phyloP scores from a whole-genome alignment of 2,329 filamentous ascomycete species.

The Penicillium hordei region DNA sequence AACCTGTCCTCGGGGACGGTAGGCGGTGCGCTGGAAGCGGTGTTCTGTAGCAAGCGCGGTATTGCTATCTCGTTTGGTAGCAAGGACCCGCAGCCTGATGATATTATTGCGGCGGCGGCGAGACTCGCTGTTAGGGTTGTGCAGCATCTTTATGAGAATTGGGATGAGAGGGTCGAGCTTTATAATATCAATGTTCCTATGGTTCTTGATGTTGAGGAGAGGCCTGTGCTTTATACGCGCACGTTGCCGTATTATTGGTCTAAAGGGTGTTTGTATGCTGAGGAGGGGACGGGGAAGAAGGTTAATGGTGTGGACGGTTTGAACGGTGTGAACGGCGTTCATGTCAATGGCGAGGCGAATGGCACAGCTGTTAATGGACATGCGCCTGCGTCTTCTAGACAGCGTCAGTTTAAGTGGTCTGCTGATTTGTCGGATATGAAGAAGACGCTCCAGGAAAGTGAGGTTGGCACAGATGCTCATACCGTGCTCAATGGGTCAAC shows the following conservation, averaged over 20 bases:
- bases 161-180: constrained; percentile 69
- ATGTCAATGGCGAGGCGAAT: not conserved
- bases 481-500: constrained; percentile 79
- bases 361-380: not conserved
- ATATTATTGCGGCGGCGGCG: constrained; percentile 71
- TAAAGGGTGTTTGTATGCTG: constrained; percentile 74
- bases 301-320: constrained; percentile 39
- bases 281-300: constrained; percentile 56
- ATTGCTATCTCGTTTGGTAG: constrained; percentile 86
- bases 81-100: constrained; percentile 71
- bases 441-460: constrained; percentile 71
- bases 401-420: constrained; percentile 89
- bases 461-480: constrained; percentile 85
- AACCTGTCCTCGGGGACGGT: constrained; percentile 72
- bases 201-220: constrained; percentile 65
- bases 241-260: constrained; percentile 87
- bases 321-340: constrained; percentile 12
- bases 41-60: constrained; percentile 63
- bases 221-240: constrained; percentile 71
- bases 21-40: constrained; percentile 73
- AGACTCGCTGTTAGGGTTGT: constrained; percentile 71
- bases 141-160: constrained; percentile 70
- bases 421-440: constrained; percentile 82
- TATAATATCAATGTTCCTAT: constrained; percentile 87
- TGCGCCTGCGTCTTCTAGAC: constrained; percentile 51